A percentile compares a stretch with the other conserved stretches of the same genome.
Conservation (phyloP, 257 asterid species). For the Ehretia macrophylla region DNA sequence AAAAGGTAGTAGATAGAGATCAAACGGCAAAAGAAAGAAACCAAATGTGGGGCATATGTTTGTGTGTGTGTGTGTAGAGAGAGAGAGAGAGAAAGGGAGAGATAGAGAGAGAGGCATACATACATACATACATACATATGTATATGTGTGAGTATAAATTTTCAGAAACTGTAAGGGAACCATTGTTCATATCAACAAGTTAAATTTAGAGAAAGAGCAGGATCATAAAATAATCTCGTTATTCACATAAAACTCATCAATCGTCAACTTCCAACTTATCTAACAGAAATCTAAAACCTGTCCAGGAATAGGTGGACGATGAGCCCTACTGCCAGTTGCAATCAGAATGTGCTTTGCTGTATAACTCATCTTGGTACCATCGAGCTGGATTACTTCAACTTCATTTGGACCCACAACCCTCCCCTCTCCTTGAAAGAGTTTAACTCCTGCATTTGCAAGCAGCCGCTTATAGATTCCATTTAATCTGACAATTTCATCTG, state of each 20-base stretch:
- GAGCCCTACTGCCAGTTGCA: slow-evolving; percentile 94
- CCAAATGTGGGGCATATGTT: too few species aligned
- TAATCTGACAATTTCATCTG: slow-evolving; percentile 84
- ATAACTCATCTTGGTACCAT: slow-evolving; percentile 85
- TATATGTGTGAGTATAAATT: too few species aligned
- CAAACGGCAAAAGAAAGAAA: not conserved
- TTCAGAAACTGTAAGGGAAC: not conserved
- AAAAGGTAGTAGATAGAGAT: not conserved
- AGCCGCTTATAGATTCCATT: slow-evolving; percentile 84
- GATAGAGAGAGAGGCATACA: too few species aligned
- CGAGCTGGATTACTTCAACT: slow-evolving; percentile 84
- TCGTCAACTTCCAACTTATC: not conserved
- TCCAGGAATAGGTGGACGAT: slow-evolving; percentile 83
- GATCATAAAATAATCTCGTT: too few species aligned
- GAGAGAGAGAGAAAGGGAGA: too few species aligned
- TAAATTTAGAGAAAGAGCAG: too few species aligned
- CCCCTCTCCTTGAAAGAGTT: slow-evolving; percentile 97
- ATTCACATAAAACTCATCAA: not conserved
- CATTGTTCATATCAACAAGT: not conserved
- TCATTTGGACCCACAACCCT: slow-evolving; percentile 88
- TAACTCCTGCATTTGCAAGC: slow-evolving; percentile 84
- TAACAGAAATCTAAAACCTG: slow-evolving; percentile 38
- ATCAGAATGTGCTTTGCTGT: slow-evolving; percentile 82
- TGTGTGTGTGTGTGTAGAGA: too few species aligned
- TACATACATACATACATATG: too few species aligned